Evolutionary conservation across 495 filamentous ascomycete species (phyloP).

Genomic region (Tuber umbilicatum): DNA sequence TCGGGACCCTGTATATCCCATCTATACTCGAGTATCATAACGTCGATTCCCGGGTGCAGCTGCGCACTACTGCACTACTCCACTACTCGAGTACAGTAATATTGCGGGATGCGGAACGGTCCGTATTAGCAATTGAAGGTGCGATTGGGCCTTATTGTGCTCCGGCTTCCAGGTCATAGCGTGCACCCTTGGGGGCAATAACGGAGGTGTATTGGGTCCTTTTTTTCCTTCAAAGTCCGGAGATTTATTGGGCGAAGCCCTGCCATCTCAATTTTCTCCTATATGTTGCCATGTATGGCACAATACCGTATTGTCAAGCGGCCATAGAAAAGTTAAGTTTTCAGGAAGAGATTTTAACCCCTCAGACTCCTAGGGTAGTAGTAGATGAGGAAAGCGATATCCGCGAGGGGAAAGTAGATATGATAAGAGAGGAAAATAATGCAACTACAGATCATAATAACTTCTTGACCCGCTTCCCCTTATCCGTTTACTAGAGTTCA

Average conservation of each 20-base stretch:
- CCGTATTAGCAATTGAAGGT: background rate
- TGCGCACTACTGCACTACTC: too few relatives aligned
- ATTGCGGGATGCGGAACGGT: background rate
- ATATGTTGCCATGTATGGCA: too few relatives aligned
- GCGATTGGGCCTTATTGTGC: background rate
- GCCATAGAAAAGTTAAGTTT: too few relatives aligned
- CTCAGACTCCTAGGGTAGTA: background rate
- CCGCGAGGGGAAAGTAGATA: background rate
- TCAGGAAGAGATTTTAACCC: background rate
- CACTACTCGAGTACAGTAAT: too few relatives aligned
- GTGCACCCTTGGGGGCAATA: background rate
- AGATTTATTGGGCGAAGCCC: too few relatives aligned
- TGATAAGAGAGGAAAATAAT: background rate
- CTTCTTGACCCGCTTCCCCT: background rate
- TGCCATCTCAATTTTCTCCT: too few relatives aligned
- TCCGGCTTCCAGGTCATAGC: background rate
- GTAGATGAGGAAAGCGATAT: background rate
- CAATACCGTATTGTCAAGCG: too few relatives aligned
- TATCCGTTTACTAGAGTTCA: conserved; percentile 11
- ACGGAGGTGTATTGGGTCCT: background rate
- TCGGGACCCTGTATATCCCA: too few relatives aligned
- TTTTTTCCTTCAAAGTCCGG: too few relatives aligned
- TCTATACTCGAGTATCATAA: too few relatives aligned
- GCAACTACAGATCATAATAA: background rate
- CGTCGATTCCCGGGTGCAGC: too few relatives aligned